A percentile compares a stretch with the other conserved stretches of the same genome.
phyloP scores from a whole-genome alignment of 139 green algal species.

The Chlorella sp. region DNA sequence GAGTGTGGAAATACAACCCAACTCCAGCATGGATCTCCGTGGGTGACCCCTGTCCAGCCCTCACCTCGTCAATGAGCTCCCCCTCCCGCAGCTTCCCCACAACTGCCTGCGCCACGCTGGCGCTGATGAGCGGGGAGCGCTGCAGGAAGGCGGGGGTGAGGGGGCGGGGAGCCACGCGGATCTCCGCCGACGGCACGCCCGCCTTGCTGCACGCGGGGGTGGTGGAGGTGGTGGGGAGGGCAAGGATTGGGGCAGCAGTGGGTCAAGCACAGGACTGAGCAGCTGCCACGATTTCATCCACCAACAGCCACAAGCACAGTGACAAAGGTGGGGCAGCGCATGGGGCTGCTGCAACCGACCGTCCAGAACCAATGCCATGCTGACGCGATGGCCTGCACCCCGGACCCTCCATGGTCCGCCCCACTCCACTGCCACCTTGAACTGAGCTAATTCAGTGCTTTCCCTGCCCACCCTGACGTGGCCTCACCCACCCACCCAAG shows the following conservation, averaged over 20 bases:
- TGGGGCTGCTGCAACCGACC: no score
- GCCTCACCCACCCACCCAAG: background rate
- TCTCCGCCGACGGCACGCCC: constrained; percentile 27
- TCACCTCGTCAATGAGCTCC: constrained; percentile 26
- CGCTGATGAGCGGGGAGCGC: constrained; percentile 24
- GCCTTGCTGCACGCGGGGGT: constrained; percentile 1
- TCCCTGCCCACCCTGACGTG: background rate
- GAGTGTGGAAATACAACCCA: no score
- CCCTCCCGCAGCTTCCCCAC: constrained; percentile 15
- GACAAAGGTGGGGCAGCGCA: background rate
- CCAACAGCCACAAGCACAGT: background rate
- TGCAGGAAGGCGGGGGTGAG: constrained; percentile 49
- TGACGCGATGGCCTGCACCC: no score
- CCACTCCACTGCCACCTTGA: background rate
- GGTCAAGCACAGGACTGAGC: background rate
- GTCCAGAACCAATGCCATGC: no score
- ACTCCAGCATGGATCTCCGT: no score
- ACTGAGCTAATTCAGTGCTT: background rate
- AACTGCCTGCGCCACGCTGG: constrained; percentile 15
- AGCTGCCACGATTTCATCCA: background rate
- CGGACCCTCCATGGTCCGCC: background rate
- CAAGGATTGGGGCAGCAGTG: background rate
- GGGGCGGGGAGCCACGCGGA: constrained; percentile 38
- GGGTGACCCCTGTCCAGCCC: no score
- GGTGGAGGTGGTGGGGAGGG: background rate